These are phyloP conservation scores for Bipolaris victoriae DNA, from an alignment of 2,329 filamentous ascomycete species.

Conservation along the genomic window DNA sequence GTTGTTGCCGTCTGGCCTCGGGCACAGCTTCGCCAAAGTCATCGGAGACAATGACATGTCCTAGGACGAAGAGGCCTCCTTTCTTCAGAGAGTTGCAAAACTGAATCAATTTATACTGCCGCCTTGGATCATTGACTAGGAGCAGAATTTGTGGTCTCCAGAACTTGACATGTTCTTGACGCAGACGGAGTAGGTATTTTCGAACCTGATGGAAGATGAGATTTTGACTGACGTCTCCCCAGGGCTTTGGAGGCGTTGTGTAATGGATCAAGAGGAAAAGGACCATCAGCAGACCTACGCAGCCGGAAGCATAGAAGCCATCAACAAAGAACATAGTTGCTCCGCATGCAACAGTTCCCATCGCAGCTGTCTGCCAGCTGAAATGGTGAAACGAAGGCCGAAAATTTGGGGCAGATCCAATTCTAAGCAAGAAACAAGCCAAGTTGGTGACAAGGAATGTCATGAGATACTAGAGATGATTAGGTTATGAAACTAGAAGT, in stretches of 20 bases:
- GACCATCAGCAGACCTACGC: slow-evolving; percentile 74
- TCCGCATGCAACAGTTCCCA: slow-evolving; percentile 76
- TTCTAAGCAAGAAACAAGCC: slow-evolving; percentile 84
- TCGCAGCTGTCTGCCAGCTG: slow-evolving; percentile 79
- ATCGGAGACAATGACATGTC: slow-evolving; percentile 84
- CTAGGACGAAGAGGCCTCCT: slow-evolving; percentile 81
- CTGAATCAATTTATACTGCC: slow-evolving; percentile 81
- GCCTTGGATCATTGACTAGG: slow-evolving; percentile 81
- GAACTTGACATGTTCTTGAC: slow-evolving; percentile 90
- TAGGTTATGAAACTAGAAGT: neutral
- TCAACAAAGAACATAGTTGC: slow-evolving; percentile 91
- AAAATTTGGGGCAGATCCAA: slow-evolving; percentile 88
- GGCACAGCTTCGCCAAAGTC: slow-evolving; percentile 80
- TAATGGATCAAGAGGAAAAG: slow-evolving; percentile 87
- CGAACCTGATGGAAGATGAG: slow-evolving; percentile 87
- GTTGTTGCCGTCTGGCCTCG: slow-evolving; percentile 80
- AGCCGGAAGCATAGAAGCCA: slow-evolving; percentile 76
- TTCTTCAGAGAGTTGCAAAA: slow-evolving; percentile 94
- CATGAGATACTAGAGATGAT: slow-evolving; percentile 69
- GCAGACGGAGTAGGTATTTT: slow-evolving; percentile 83
- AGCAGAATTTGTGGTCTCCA: slow-evolving; percentile 89
- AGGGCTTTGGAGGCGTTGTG: slow-evolving; percentile 81
- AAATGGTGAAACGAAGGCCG: slow-evolving; percentile 88
- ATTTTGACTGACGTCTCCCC: slow-evolving; percentile 89
- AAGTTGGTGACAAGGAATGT: slow-evolving; percentile 89